Evolutionary conservation across 2,329 filamentous ascomycete species (phyloP), one percentile per base, ranked within the genome.

Genomic region (Chaetothyriales sp.): DNA sequence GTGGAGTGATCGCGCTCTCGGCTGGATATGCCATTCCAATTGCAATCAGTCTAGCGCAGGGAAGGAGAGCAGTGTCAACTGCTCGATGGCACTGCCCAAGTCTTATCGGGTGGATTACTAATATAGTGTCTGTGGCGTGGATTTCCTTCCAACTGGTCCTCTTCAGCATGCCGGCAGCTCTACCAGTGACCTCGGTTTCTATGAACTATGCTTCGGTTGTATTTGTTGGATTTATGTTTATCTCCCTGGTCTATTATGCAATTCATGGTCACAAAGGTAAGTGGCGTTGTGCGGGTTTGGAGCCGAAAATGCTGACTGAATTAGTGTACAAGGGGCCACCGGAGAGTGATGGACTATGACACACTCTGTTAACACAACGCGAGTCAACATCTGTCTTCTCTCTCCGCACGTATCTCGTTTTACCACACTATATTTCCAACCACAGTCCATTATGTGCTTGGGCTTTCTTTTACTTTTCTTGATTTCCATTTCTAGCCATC

Each of bases 131-230:
- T 0, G 55, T 78, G 2, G 55, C 63, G 2, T 78, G 75, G 75
- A 77, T 77, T 54, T 51, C 60, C 2, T 77, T 77, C 52, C 73
- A 77, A 60, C 56, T 76, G 29, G 68, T 78, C 1, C 59, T 80
- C 2, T 80, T 80, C 62, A 75, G 70, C 40, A 71, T 70, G 64
- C 78, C 78, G 1, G 73, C 70, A 13, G 72, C 72, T 25, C 65
- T 77, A 48, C 77, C 77, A 2, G 75, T 77, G 52, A 77, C 70
- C 1, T 67, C 67, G 1, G 71, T 67, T 1, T 73, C 72, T 49
- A 78, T 77, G 65, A 81, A 80, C 56, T 81, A 81, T 59, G 76
- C 77, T 1, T 70, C 70, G 44, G 77, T 80, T 0, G 77, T 82
- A 2, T 74, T 81, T 55, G 69, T 75, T 6, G 66, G 73, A 45